These are phyloP conservation scores for Dalechampia spathulata DNA, from an alignment of 441 rosid species.

Conservation along the genomic window DNA sequence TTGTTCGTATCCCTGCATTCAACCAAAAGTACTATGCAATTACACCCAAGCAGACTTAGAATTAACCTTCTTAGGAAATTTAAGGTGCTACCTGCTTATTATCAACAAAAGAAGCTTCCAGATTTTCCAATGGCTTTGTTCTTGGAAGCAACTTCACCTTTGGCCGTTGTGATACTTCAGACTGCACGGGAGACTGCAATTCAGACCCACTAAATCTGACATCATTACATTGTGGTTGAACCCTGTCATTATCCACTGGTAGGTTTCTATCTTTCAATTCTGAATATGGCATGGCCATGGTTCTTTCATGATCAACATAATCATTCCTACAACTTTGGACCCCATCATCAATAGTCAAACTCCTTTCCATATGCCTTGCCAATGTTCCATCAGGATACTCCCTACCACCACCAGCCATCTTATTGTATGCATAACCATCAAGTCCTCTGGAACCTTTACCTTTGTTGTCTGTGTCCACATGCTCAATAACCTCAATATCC, in stretches of 20 bases:
- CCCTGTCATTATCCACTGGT: slow-evolving; percentile 10
- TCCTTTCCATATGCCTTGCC: slow-evolving; percentile 32
- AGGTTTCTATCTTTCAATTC: slow-evolving; percentile 40
- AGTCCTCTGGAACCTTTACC: slow-evolving; percentile 20
- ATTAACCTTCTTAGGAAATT: background rate
- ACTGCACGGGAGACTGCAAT: slow-evolving; percentile 28
- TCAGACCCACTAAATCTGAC: slow-evolving; percentile 32
- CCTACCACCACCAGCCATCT: slow-evolving; percentile 27
- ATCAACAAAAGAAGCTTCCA: slow-evolving; percentile 35
- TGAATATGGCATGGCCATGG: slow-evolving; percentile 20
- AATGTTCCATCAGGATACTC: slow-evolving; percentile 26
- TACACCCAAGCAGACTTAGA: slow-evolving; percentile 1
- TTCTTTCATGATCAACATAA: slow-evolving; percentile 31
- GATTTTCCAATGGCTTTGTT: slow-evolving; percentile 47
- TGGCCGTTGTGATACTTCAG: slow-evolving; percentile 50
- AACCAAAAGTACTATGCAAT: slow-evolving; percentile 10
- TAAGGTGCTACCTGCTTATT: slow-evolving; percentile 21
- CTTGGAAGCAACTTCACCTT: slow-evolving; percentile 64
- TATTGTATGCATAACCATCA: slow-evolving; percentile 24
- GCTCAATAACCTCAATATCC: slow-evolving; percentile 42
- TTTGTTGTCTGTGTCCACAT: slow-evolving; percentile 32
- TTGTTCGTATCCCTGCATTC: slow-evolving; percentile 27
- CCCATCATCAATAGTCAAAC: slow-evolving; percentile 28
- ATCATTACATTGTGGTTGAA: background rate
- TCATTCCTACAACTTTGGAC: slow-evolving; percentile 33